Percentiles rank a stretch among this genome's conserved stretches.
Evolutionary conservation across 2,329 filamentous ascomycete genomes (phyloP).

Genomic region (Helicocarpus griseus): DNA sequence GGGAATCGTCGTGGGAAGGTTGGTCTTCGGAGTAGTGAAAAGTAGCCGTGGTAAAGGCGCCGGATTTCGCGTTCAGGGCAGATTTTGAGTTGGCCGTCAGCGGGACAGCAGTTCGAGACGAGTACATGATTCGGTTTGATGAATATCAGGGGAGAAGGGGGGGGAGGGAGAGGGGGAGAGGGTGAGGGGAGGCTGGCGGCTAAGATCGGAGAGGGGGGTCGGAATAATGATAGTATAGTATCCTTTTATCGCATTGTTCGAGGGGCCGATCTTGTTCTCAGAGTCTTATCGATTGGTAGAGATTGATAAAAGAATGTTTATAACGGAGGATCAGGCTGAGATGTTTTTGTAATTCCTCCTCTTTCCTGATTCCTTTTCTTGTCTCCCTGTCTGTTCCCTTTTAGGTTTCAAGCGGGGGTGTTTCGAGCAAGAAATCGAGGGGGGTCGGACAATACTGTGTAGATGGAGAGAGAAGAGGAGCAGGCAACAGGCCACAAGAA

Average conservation of each 20-base stretch:
- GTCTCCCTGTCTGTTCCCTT: neutral
- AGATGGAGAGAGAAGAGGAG: neutral
- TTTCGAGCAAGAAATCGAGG: neutral
- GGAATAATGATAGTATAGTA: too few relatives aligned
- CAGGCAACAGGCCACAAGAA: too few relatives aligned
- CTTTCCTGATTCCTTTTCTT: neutral
- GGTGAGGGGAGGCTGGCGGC: neutral
- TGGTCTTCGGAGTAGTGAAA: constrained; percentile 36
- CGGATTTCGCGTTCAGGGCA: constrained; percentile 26
- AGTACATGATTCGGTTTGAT: constrained; percentile 21
- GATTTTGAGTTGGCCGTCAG: constrained; percentile 25
- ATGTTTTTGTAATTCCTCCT: too few relatives aligned
- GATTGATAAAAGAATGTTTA: neutral
- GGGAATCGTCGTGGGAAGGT: constrained; percentile 7
- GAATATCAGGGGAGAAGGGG: neutral
- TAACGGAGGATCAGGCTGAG: too few relatives aligned
- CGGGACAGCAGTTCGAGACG: constrained; percentile 23
- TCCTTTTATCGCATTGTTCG: constrained; percentile 5
- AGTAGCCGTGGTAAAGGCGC: constrained; percentile 29
- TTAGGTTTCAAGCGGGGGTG: neutral
- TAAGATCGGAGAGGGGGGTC: neutral
- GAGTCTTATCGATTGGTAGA: neutral
- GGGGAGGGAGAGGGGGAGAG: neutral
- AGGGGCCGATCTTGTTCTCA: neutral
- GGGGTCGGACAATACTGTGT: neutral